Evolutionary conservation across 2,329 filamentous ascomycete genomes (phyloP), one percentile per base, ranked within the genome.

Genomic region (Geosmithia putterillii): DNA sequence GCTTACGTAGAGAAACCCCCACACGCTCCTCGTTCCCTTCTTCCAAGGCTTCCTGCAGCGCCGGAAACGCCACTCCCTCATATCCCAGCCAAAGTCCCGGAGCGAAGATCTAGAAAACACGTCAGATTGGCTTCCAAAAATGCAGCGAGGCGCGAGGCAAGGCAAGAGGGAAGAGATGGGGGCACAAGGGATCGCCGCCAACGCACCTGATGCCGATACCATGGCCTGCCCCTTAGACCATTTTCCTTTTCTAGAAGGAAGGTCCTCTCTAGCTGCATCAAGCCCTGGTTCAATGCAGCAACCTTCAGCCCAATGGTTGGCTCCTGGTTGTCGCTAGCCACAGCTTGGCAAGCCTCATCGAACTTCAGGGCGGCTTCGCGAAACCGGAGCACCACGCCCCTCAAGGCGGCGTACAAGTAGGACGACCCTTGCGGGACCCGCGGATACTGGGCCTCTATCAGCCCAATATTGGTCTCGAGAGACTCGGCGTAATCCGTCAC

Each of bases 191-290:
- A 12, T 7, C 12, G 18, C 10, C 21, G n/a, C n/a, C 10, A n/a
- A 42, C 40, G 32, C 7, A 42, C 40, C 40, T 42, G 40, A 18
- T 42, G 40, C 25, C 40, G 3, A 20, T 42, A 42, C 40, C 40
- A 42, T 3, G 40, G 40, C 19, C 40, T 23, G 12, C 40, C 40
- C 7, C 9, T 17, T 21, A 42, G 23, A 23, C 40, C 40, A 3
- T 42, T 5, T n/a, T 19, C 40, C 23, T 42, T 19, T 15, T 19
- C 21, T 15, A 28, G 12, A 14, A 42, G 25, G n/a, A 42, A 42
- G 12, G 25, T 12, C 14, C 40, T 32, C 25, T 42, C 40, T 14
- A 42, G 25, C 21, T 17, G 17, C n/a, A 42, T 34, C 22, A 42
- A 15, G 5, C 25, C 17, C 14, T 35, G 40, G 25, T 42, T 42